These are phyloP conservation scores for Tetrahymena malaccensis DNA, from an alignment of 73 alveolate species.

Conservation along the genomic window DNA sequence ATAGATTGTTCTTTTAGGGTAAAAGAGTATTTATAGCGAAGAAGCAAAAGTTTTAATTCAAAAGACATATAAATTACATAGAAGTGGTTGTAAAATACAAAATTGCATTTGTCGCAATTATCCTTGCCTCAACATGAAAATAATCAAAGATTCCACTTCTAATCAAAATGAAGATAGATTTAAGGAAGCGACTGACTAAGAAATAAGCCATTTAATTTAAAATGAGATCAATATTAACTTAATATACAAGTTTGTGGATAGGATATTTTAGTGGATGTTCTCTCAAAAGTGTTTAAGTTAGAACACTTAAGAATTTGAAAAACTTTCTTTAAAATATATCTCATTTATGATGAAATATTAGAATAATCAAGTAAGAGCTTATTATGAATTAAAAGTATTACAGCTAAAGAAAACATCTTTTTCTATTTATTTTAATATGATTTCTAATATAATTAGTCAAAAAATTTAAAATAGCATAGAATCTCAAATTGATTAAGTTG, in stretches of 20 bases:
- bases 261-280: background rate
- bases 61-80: background rate
- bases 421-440: background rate
- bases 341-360: background rate
- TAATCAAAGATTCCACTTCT: background rate
- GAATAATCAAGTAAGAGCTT: background rate
- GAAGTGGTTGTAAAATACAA: background rate
- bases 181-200: background rate
- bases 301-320: background rate
- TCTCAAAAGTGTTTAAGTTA: background rate
- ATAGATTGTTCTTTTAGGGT: background rate
- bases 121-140: background rate
- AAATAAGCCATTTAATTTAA: background rate
- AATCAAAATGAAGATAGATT: background rate
- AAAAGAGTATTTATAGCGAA: background rate
- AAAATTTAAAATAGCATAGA: background rate
- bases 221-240: background rate
- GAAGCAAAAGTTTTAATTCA: background rate
- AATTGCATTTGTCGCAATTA: background rate
- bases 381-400: background rate
- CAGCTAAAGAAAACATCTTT: background rate
- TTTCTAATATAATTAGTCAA: background rate
- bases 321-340: background rate
- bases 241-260: background rate
- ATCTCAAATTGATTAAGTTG: background rate